A percentile compares a stretch with the other conserved stretches of the same genome.
Evolutionary conservation across 2,329 filamentous ascomycete species (phyloP).

Genomic region (Lecanosticta acicola): DNA sequence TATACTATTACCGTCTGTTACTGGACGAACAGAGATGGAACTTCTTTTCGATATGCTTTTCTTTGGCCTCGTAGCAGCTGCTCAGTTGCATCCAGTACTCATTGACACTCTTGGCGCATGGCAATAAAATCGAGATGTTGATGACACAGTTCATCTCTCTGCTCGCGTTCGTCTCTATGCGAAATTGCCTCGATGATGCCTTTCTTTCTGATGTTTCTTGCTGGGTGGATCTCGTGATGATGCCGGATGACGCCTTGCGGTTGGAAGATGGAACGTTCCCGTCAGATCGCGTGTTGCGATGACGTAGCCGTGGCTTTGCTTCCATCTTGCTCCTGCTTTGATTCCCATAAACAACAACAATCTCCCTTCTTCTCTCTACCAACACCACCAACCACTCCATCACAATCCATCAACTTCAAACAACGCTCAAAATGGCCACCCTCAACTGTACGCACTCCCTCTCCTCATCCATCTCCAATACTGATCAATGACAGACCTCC

Average conservation of each 20-base stretch:
- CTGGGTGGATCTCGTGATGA: not conserved
- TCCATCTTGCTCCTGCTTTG: not conserved
- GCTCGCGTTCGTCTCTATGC: too few species aligned
- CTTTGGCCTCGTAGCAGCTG: too few species aligned
- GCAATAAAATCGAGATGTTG: too few species aligned
- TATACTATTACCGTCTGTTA: too few species aligned
- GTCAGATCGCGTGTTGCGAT: not conserved
- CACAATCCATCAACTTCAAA: conserved; percentile 7
- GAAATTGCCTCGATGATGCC: too few species aligned
- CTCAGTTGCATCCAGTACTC: too few species aligned
- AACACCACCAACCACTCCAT: not conserved
- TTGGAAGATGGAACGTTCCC: too few species aligned
- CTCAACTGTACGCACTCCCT: conserved; percentile 50
- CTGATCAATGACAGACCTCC: conserved; percentile 50
- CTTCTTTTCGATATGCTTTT: too few species aligned
- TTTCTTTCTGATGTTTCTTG: too few species aligned
- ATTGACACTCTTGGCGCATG: too few species aligned
- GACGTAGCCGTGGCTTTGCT: not conserved
- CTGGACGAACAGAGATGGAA: too few species aligned
- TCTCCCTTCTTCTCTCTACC: not conserved
- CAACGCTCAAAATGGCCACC: conserved; percentile 48
- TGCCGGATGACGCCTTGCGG: not conserved
- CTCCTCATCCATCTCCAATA: not conserved
- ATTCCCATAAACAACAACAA: not conserved
- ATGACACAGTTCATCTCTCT: too few species aligned